Evolutionary conservation across 352 stramenopile genomes (phyloP).

Genomic region (Phytophthora capsici): DNA sequence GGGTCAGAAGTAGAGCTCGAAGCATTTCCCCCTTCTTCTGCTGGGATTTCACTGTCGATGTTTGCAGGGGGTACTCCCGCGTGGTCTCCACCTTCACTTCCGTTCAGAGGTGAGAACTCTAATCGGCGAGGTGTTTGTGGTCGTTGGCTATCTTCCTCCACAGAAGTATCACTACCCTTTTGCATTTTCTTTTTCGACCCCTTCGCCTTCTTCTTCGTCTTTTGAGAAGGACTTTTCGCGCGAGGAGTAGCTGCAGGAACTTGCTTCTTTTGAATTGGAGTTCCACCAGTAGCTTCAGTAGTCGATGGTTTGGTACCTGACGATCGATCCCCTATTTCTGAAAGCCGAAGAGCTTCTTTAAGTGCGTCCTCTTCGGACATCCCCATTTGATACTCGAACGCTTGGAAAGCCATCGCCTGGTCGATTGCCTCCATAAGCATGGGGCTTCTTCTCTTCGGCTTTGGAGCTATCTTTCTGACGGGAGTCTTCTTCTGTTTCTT

Average conservation of each 20-base stretch:
- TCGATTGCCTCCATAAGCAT: constrained; percentile 21
- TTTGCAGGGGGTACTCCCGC: constrained; percentile 3
- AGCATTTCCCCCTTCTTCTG: background rate
- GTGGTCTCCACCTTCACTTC: constrained; percentile 14
- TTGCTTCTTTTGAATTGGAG: constrained; percentile 19
- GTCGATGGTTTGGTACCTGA: constrained; percentile 11
- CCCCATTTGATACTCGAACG: constrained; percentile 39
- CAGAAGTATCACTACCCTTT: background rate
- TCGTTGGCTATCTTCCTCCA: constrained; percentile 13
- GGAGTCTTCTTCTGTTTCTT: constrained; percentile 12
- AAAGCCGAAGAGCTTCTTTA: constrained; percentile 41
- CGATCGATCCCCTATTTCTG: constrained; percentile 26
- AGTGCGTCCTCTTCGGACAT: constrained; percentile 43
- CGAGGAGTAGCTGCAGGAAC: constrained; percentile 20
- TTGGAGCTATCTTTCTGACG: constrained; percentile 3
- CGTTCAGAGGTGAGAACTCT: constrained; percentile 29
- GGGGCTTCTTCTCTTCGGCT: constrained; percentile 9
- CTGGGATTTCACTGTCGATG: background rate
- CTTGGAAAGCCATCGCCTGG: constrained; percentile 36
- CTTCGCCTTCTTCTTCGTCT: constrained; percentile 22
- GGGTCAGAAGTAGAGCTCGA: background rate
- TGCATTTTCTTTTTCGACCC: constrained; percentile 2
- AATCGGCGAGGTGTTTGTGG: constrained; percentile 31
- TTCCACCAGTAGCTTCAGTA: constrained; percentile 7
- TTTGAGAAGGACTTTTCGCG: constrained; percentile 12